Conservation (phyloP, 2,329 filamentous ascomycete genomes). For the Chlorencoelia australis region DNA sequence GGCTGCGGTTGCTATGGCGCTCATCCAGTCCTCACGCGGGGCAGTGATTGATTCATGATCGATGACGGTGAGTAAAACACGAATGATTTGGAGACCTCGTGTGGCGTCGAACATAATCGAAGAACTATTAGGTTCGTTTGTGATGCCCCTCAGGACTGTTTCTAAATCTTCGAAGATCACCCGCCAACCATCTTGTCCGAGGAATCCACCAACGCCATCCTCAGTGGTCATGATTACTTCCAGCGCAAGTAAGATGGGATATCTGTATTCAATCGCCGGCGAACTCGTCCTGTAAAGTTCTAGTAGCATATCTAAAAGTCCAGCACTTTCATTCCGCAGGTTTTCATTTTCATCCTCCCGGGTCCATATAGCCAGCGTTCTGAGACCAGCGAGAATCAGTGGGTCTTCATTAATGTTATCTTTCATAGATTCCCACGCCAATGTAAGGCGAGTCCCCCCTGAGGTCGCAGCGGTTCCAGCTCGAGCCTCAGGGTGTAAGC, state of each 20-base stretch:
- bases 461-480: slow-evolving; percentile 33
- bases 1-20: slow-evolving; percentile 40
- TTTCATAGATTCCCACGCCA: slow-evolving; percentile 48
- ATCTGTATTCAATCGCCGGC: slow-evolving; percentile 38
- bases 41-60: slow-evolving; percentile 36
- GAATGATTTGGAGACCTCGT: slow-evolving; percentile 45
- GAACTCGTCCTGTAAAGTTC: slow-evolving; percentile 42
- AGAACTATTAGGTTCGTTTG: slow-evolving; percentile 5
- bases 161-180: slow-evolving; percentile 41
- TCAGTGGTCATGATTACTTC: slow-evolving; percentile 45
- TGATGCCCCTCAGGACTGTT: slow-evolving; percentile 31
- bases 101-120: slow-evolving; percentile 28
- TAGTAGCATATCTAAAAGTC: slow-evolving; percentile 52
- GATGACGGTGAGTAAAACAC: slow-evolving; percentile 42
- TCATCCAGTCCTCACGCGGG: slow-evolving; percentile 46
- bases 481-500: slow-evolving; percentile 48
- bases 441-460: slow-evolving; percentile 35
- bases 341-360: slow-evolving; percentile 55
- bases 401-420: slow-evolving; percentile 41
- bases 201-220: slow-evolving; percentile 31
- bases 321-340: slow-evolving; percentile 38
- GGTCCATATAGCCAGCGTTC: slow-evolving; percentile 55
- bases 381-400: slow-evolving; percentile 47
- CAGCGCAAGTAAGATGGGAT: slow-evolving; percentile 46
- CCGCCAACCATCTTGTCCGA: slow-evolving; percentile 44